These are phyloP conservation scores for Guyanaporus albipodus DNA, from an alignment of 768 basidiomycete genomes.

Conservation along the genomic window DNA sequence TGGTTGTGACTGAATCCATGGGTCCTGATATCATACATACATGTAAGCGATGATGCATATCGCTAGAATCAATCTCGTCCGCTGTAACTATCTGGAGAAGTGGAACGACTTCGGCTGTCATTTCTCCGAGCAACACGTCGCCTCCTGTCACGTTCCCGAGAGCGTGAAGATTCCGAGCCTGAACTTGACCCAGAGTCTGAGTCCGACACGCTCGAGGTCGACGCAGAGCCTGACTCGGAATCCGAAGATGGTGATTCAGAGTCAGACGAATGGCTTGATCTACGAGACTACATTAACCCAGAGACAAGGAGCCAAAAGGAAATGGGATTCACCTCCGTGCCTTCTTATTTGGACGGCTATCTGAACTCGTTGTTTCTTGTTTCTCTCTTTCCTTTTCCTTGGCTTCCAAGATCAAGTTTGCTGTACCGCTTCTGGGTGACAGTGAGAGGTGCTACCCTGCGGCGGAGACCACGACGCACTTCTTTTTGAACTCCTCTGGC, in stretches of 20 bases:
- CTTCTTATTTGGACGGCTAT: constrained; percentile 34
- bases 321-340: constrained; percentile 40
- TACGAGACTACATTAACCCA: constrained; percentile 2
- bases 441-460: constrained; percentile 1
- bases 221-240: constrained; percentile 27
- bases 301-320: background rate
- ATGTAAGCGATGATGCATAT: constrained; percentile 7
- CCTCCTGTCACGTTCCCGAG: constrained; percentile 39
- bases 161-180: constrained; percentile 43
- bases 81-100: constrained; percentile 15
- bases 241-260: constrained; percentile 18
- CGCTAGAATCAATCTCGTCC: constrained; percentile 13
- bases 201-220: constrained; percentile 40
- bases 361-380: constrained; percentile 26
- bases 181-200: constrained; percentile 40
- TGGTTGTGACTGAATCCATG: constrained; percentile 19
- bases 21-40: constrained; percentile 12
- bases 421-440: constrained; percentile 61
- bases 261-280: constrained; percentile 34
- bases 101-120: constrained; percentile 22
- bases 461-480: constrained; percentile 42
- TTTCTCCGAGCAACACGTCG: constrained; percentile 35
- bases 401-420: constrained; percentile 76
- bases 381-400: constrained; percentile 75
- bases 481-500: constrained; percentile 86